A percentile compares a stretch with the other conserved stretches of the same genome.
phyloP scores from a whole-genome alignment of 169 alveolate genomes.

The Nephromyces sp. region DNA sequence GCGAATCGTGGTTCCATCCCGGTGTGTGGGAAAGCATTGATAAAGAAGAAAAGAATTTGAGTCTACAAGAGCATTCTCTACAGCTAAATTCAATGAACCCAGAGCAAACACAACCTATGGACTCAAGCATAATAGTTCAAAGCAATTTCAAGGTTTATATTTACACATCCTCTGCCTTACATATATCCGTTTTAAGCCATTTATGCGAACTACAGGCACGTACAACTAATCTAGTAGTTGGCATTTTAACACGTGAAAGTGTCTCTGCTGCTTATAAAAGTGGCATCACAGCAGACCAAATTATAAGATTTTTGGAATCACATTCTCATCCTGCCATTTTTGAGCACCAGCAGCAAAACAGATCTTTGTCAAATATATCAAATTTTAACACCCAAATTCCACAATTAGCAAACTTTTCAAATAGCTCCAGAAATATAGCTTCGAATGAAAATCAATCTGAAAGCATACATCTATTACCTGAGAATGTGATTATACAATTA shows the following conservation, averaged over 20 bases:
- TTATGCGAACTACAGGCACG: constrained; percentile 73
- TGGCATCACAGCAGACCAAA: constrained; percentile 74
- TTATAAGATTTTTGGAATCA: constrained; percentile 61
- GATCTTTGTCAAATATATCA: not conserved
- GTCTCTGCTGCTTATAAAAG: constrained; percentile 64
- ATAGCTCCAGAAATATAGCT: too few relatives aligned
- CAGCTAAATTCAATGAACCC: not conserved
- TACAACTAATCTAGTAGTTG: constrained; percentile 72
- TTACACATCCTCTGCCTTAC: constrained; percentile 69
- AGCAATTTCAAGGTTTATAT: constrained; percentile 76
- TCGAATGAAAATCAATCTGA: not conserved
- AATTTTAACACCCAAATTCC: constrained; percentile 28
- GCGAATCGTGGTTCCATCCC: not conserved
- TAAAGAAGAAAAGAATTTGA: not conserved
- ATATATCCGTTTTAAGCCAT: constrained; percentile 63
- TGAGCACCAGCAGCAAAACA: too few relatives aligned
- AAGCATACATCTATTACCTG: constrained; percentile 54
- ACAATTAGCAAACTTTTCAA: too few relatives aligned
- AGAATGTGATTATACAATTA: constrained; percentile 66
- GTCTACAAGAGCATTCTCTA: not conserved
- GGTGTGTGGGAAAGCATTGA: not conserved
- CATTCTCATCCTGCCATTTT: constrained; percentile 49
- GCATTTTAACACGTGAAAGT: constrained; percentile 66
- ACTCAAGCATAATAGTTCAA: constrained; percentile 68
- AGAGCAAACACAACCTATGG: constrained; percentile 25